Percentiles rank a stretch among this genome's conserved stretches.
Conservation (phyloP, 345 rosid genomes). For the Hibiscus trionum region DNA sequence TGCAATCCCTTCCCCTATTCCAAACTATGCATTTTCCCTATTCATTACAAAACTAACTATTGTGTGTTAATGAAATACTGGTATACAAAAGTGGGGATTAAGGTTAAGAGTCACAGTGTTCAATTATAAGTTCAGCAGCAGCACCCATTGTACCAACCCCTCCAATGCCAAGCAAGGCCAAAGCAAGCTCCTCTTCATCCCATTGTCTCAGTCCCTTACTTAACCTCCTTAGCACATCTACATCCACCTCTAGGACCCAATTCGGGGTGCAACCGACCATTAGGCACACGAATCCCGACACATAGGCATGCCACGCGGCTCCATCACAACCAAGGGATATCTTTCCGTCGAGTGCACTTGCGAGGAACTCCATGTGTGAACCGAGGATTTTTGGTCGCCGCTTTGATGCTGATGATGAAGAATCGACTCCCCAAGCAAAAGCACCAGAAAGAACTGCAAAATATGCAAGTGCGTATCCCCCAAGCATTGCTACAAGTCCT, state of each 20-base stretch:
- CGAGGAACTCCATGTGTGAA: constrained; percentile 68
- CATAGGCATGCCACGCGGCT: constrained; percentile 71
- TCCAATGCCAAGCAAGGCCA: constrained; percentile 65
- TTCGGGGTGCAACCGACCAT: constrained; percentile 72
- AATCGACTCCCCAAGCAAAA: constrained; percentile 89
- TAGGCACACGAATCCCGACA: constrained; percentile 65
- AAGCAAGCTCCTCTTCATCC: constrained; percentile 74
- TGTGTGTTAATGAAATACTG: neutral
- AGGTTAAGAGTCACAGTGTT: constrained; percentile 13
- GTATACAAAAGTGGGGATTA: neutral
- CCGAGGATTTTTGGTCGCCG: constrained; percentile 60
- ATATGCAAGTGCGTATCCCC: constrained; percentile 83
- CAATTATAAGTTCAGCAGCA: constrained; percentile 65
- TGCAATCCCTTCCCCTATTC: neutral
- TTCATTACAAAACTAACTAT: constrained; percentile 6
- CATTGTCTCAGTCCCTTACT: constrained; percentile 70
- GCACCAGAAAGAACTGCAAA: constrained; percentile 71
- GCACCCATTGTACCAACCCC: constrained; percentile 68
- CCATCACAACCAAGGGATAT: constrained; percentile 70
- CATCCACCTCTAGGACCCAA: constrained; percentile 84
- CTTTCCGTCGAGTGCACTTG: constrained; percentile 81
- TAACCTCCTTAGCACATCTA: constrained; percentile 61
- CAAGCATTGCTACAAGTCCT: constrained; percentile 61
- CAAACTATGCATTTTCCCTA: neutral
- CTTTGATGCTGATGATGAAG: constrained; percentile 57